These are phyloP conservation scores for Fusarium proliferatum DNA, from an alignment of 2,329 filamentous ascomycete genomes.

Conservation along the genomic window DNA sequence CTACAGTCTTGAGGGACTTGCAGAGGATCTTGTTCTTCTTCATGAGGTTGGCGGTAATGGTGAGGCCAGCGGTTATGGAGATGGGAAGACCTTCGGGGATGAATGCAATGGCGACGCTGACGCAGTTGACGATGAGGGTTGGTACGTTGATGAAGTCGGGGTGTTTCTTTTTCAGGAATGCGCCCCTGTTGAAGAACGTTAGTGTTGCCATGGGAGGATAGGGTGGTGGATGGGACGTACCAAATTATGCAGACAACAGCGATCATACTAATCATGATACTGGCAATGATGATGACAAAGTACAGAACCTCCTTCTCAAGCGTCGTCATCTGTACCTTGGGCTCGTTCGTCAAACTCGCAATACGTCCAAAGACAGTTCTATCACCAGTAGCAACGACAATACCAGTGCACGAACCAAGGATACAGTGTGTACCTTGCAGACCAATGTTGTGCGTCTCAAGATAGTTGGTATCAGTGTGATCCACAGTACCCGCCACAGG, in stretches of 20 bases:
- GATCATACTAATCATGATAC: slow-evolving; percentile 75
- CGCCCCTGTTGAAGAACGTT: slow-evolving; percentile 59
- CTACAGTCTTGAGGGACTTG: slow-evolving; percentile 83
- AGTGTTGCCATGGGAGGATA: accelerated
- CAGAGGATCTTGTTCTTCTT: slow-evolving; percentile 80
- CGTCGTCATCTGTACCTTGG: slow-evolving; percentile 74
- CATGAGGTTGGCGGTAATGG: slow-evolving; percentile 82
- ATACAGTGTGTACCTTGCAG: slow-evolving; percentile 84
- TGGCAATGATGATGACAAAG: slow-evolving; percentile 77
- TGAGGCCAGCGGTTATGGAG: slow-evolving; percentile 75
- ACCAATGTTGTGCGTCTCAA: slow-evolving; percentile 78
- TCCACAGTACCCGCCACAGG: slow-evolving; percentile 2
- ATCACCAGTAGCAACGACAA: slow-evolving; percentile 79
- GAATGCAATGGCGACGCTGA: slow-evolving; percentile 78
- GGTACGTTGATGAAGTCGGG: slow-evolving; percentile 79
- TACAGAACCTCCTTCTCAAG: slow-evolving; percentile 78
- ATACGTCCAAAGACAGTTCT: slow-evolving; percentile 81
- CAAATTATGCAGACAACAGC: slow-evolving; percentile 66
- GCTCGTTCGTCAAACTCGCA: slow-evolving; percentile 76
- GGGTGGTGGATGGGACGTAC: slow-evolving; percentile 47
- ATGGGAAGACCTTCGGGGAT: slow-evolving; percentile 81
- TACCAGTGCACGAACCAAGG: slow-evolving; percentile 71
- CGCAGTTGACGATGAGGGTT: slow-evolving; percentile 77
- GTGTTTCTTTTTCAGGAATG: slow-evolving; percentile 74
- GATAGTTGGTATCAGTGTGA: slow-evolving; percentile 8